These are phyloP conservation scores for Lecanicillium sp. DNA, from an alignment of 2,329 filamentous ascomycete genomes.

Conservation along the genomic window DNA sequence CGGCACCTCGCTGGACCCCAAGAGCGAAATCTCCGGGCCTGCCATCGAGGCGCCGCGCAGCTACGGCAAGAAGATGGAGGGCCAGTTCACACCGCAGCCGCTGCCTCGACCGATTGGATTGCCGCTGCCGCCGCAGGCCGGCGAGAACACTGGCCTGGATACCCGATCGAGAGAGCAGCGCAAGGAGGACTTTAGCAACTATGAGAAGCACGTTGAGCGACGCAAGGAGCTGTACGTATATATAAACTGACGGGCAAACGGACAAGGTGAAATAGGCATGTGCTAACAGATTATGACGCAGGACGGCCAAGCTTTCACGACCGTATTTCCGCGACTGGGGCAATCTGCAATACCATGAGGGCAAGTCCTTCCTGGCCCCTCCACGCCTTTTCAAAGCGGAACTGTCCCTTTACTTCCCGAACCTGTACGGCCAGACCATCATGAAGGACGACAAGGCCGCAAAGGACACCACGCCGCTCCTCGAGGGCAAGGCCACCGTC, in stretches of 20 bases:
- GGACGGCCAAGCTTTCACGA: conserved; percentile 67
- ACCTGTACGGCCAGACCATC: conserved; percentile 75
- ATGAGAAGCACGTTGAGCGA: conserved; percentile 72
- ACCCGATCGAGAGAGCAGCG: conserved; percentile 57
- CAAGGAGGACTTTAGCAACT: conserved; percentile 74
- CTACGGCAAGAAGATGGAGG: conserved; percentile 47
- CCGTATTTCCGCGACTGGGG: conserved; percentile 96
- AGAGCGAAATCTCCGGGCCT: conserved; percentile 31
- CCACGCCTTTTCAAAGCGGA: conserved; percentile 77
- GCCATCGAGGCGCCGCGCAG: conserved; percentile 51
- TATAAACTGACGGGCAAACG: not conserved
- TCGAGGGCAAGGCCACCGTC: conserved; percentile 67
- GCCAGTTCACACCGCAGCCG: conserved; percentile 49
- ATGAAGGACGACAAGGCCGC: conserved; percentile 41
- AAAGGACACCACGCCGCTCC: conserved; percentile 65
- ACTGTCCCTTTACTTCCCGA: conserved; percentile 85
- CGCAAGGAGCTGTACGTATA: conserved; percentile 63
- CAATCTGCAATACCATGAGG: conserved; percentile 73
- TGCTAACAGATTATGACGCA: conserved; percentile 21
- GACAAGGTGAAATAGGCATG: conserved; percentile 5
- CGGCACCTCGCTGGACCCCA: conserved; percentile 28
- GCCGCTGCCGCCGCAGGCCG: conserved; percentile 60
- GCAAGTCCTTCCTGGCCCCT: conserved; percentile 87
- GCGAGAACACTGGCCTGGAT: conserved; percentile 78
- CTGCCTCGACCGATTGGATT: conserved; percentile 76